A percentile compares a stretch with the other conserved stretches of the same genome.
Evolutionary conservation across 306 rosid species (phyloP).

Genomic region (Pyrus communis): DNA sequence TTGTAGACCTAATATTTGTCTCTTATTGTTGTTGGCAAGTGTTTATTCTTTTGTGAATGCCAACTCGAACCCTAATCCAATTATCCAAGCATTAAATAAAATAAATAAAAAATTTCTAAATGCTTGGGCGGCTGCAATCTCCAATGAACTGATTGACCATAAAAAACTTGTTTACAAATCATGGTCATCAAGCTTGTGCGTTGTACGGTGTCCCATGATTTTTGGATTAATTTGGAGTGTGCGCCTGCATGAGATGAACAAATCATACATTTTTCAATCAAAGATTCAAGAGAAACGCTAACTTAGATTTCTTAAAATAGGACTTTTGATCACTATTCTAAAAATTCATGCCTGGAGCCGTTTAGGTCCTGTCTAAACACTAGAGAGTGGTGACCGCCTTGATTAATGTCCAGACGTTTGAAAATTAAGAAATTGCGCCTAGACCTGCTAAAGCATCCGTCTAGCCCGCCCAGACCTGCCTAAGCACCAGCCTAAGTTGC

Average conservation of each 20-base stretch:
- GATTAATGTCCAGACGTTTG: fast-evolving
- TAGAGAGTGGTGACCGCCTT: fast-evolving
- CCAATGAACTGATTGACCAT: background rate
- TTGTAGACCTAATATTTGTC: background rate
- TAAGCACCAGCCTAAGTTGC: too few species aligned
- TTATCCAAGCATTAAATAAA: background rate
- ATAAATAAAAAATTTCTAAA: background rate
- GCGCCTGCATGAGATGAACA: background rate
- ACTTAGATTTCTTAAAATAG: too few species aligned
- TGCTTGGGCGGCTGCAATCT: background rate
- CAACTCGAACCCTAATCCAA: background rate
- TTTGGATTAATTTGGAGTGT: background rate
- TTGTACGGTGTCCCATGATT: background rate
- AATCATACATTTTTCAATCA: background rate
- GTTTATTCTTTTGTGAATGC: background rate
- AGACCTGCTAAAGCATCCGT: fast-evolving
- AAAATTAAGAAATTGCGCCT: too few species aligned
- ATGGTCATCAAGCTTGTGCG: background rate
- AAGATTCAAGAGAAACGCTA: too few species aligned
- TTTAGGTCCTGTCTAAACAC: fast-evolving
- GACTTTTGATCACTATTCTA: too few species aligned
- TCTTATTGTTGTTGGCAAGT: background rate
- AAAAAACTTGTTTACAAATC: background rate
- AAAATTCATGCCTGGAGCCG: too few species aligned
- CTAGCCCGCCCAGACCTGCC: fast-evolving